phyloP scores from a whole-genome alignment of 331 rosid genomes.

The Quercus lobata region DNA sequence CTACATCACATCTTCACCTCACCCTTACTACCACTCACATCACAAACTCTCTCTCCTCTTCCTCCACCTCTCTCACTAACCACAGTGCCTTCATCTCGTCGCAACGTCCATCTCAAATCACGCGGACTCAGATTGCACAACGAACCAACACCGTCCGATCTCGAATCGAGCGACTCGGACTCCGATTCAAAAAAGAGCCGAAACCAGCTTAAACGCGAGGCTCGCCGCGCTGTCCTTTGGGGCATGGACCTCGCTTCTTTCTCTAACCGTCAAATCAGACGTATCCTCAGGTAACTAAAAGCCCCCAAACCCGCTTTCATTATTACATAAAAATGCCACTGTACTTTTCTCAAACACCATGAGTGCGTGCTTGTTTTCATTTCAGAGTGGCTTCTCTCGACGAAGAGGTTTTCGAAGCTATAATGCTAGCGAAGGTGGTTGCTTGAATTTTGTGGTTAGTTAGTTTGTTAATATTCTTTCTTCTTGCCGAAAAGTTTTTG shows the following conservation, averaged over 20 bases:
- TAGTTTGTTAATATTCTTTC: constrained; percentile 19
- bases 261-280: constrained; percentile 77
- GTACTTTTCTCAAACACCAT: not conserved
- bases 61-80: constrained; percentile 24
- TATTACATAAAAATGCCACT: not conserved
- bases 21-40: constrained; percentile 12
- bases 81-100: constrained; percentile 37
- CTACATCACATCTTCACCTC: constrained; percentile 17
- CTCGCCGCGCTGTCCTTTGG: constrained; percentile 82
- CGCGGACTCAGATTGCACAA: constrained; percentile 38
- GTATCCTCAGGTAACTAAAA: constrained; percentile 54
- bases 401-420: constrained; percentile 58
- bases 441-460: constrained; percentile 16
- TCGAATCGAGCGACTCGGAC: constrained; percentile 27
- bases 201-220: constrained; percentile 79
- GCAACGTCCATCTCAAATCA: constrained; percentile 27
- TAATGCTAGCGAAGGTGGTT: constrained; percentile 68
- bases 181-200: constrained; percentile 54
- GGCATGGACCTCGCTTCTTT: constrained; percentile 78
- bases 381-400: constrained; percentile 65
- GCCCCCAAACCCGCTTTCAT: not conserved
- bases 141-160: constrained; percentile 24
- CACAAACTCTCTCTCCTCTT: constrained; percentile 11
- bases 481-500: not conserved
- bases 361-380: not conserved